Evolutionary conservation across 2,329 filamentous ascomycete genomes (phyloP).

Genomic region (Ceratocystis huliohia): DNA sequence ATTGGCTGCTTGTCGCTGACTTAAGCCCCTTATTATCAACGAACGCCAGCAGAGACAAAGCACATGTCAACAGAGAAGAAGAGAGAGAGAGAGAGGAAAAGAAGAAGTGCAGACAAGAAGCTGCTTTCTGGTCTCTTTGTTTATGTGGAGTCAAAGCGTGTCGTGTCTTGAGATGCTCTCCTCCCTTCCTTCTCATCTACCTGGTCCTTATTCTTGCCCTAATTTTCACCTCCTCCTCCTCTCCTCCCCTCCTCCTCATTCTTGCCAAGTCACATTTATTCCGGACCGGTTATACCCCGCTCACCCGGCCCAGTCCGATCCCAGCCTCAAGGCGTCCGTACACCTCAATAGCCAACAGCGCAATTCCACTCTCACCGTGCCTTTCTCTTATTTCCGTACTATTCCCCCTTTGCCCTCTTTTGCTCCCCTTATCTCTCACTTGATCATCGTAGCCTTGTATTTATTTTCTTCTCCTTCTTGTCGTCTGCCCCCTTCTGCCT

Average conservation of each 20-base stretch:
- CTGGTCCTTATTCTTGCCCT: not conserved
- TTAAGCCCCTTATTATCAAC: too few relatives aligned
- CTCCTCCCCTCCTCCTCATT: not conserved
- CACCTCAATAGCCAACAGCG: too few relatives aligned
- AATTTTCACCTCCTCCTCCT: not conserved
- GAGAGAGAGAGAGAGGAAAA: not conserved
- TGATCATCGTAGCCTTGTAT: not conserved
- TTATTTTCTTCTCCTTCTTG: not conserved
- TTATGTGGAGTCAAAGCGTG: not conserved
- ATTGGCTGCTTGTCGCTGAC: too few relatives aligned
- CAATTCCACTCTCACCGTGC: too few relatives aligned
- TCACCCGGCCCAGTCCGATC: not conserved
- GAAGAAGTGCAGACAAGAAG: not conserved
- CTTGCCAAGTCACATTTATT: too few relatives aligned
- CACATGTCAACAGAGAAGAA: not conserved
- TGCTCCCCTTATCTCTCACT: not conserved
- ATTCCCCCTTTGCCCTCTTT: not conserved
- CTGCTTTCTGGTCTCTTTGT: not conserved
- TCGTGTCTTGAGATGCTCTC: not conserved
- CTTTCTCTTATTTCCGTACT: too few relatives aligned
- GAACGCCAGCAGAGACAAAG: too few relatives aligned
- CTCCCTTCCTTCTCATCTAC: not conserved
- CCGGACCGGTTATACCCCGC: not conserved
- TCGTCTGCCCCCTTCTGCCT: not conserved
- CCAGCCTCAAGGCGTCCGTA: not conserved